A percentile compares a stretch with the other conserved stretches of the same genome.
phyloP scores from a whole-genome alignment of 2,329 filamentous ascomycete species.

The Diaporthe ampelina region DNA sequence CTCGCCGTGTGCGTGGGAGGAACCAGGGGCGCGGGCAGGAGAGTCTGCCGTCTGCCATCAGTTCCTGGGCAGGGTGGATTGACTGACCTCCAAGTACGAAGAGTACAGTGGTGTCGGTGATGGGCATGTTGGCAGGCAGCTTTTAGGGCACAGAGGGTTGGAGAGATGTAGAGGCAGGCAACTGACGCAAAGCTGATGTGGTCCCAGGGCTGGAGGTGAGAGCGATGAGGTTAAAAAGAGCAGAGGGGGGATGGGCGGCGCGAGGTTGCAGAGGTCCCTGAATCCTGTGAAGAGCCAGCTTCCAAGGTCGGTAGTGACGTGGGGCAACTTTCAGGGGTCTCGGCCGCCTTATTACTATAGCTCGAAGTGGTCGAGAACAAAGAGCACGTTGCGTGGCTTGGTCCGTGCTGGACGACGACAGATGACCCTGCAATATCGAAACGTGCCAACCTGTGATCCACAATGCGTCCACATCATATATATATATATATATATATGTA shows the following conservation, averaged over 20 bases:
- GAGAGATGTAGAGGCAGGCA: neutral
- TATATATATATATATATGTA: no score
- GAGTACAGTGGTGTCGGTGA: conserved; percentile 43
- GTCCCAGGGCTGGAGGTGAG: conserved; percentile 13
- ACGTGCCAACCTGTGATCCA: neutral
- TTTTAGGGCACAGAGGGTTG: neutral
- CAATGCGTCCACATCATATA: neutral
- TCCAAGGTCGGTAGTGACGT: conserved; percentile 36
- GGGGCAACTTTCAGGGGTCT: conserved; percentile 32
- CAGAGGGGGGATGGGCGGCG: neutral
- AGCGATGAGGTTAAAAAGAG: conserved; percentile 6
- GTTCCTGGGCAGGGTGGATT: no score
- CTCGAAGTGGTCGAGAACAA: conserved; percentile 26
- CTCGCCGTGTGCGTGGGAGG: neutral
- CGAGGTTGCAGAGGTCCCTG: conserved; percentile 23
- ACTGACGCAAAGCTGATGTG: neutral
- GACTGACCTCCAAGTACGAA: conserved; percentile 42
- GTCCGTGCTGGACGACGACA: conserved; percentile 12
- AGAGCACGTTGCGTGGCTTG: conserved; percentile 18
- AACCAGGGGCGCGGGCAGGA: neutral
- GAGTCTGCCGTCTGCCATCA: neutral
- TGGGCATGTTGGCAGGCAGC: conserved; percentile 39
- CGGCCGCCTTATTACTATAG: neutral
- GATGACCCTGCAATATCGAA: neutral
- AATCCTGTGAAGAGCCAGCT: conserved; percentile 29